These are phyloP conservation scores for Peterozyma xylosa DNA, from an alignment of 805 yeast species.

Conservation along the genomic window DNA sequence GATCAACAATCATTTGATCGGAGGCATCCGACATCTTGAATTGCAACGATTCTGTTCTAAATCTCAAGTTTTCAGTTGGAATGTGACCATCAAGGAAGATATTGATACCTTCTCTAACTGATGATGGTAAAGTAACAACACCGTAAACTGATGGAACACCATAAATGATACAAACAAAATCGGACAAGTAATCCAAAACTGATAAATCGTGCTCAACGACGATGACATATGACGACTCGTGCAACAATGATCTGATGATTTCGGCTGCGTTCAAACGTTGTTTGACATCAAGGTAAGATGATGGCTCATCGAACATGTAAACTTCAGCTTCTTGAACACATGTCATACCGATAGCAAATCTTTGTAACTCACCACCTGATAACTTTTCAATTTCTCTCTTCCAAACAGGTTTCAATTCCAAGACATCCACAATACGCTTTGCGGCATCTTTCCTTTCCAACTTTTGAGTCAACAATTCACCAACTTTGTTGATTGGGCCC, in stretches of 20 bases:
- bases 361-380: constrained; percentile 98
- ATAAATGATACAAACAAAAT: constrained; percentile 91
- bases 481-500: constrained; percentile 83
- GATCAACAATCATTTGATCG: constrained; percentile 69
- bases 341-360: constrained; percentile 97
- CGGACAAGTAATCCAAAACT: constrained; percentile 93
- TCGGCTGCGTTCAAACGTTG: constrained; percentile 98
- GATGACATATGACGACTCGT: constrained; percentile 75
- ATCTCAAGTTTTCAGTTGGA: constrained; percentile 93
- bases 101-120: constrained; percentile 98
- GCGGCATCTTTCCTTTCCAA: constrained; percentile 64
- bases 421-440: constrained; percentile 54
- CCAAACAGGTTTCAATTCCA: constrained; percentile 72
- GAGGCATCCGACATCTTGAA: constrained; percentile 88
- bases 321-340: constrained; percentile 93
- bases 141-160: constrained; percentile 99
- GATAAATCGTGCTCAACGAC: constrained; percentile 99
- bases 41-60: constrained; percentile 92
- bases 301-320: constrained; percentile 99
- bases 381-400: constrained; percentile 84
- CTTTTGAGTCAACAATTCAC: constrained; percentile 70
- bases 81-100: constrained; percentile 97
- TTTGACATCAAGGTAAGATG: constrained; percentile 96
- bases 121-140: constrained; percentile 93
- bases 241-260: constrained; percentile 80